phyloP scores from a whole-genome alignment of 176 grass and related monocot species.

The Cenchrus americanus region DNA sequence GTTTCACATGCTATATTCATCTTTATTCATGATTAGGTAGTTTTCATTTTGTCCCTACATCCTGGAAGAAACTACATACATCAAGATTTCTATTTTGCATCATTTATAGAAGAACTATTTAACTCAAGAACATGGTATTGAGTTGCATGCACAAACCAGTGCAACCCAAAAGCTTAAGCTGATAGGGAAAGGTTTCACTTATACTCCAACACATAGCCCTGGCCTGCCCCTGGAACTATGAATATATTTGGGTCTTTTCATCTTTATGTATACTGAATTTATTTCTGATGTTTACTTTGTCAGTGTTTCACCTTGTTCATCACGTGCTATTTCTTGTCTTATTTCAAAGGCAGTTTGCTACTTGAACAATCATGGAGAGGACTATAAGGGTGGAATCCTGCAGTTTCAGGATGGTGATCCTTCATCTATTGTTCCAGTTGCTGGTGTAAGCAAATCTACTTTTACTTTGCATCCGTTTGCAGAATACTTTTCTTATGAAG shows the following conservation, averaged over 20 bases:
- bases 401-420: conserved; percentile 85
- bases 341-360: conserved; percentile 87
- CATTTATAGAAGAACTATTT: too few relatives aligned
- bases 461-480: conserved; percentile 10
- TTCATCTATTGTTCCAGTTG: conserved; percentile 68
- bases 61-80: too few relatives aligned
- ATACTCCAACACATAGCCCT: too few relatives aligned
- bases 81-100: too few relatives aligned
- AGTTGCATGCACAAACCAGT: too few relatives aligned
- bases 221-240: background rate
- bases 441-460: conserved; percentile 70
- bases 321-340: background rate
- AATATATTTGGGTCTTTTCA: background rate
- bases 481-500: conserved; percentile 9
- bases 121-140: too few relatives aligned
- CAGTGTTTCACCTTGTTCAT: background rate
- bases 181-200: too few relatives aligned
- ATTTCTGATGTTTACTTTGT: background rate
- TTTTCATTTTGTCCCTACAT: too few relatives aligned
- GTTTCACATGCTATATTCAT: too few relatives aligned
- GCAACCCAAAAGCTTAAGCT: too few relatives aligned
- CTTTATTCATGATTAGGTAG: too few relatives aligned
- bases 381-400: conserved; percentile 84
- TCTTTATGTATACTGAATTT: background rate
- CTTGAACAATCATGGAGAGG: conserved; percentile 79